Base-by-base conservation (phyloP, 345 rosid species). In the Trapa bicornis region DNA sequence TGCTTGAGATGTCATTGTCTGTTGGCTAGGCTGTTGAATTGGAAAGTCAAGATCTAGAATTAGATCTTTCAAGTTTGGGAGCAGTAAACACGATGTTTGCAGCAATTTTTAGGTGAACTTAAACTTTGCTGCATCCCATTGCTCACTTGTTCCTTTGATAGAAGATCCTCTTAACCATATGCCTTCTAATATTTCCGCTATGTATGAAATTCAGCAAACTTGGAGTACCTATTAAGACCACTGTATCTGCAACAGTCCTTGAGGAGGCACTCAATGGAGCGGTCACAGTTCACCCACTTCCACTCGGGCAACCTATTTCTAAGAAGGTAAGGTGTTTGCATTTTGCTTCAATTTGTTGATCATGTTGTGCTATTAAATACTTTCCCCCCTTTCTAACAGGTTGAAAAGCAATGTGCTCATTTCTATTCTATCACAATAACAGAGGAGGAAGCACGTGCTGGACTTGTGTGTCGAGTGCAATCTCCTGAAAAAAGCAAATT, bases 381-480 rank as follows among this genome's bases (percentile, higher is more conserved):
- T 10, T 36, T 56, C 70, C 70, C 69, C 70, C 61, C 68, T 65
- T 77, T 62, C 75, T 52, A 76, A 79, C 87, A 95, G 99, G 97
- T 95, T 78, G 99, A 95, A 70, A 95, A 84, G 84, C 99, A 95
- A 81, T 80, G 97, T 79, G 99, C 96, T 75, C 97, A 91, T 80
- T 95, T 91, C 79, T 95, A 87, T 80, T 89, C 96, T 75, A 83
- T 95, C 78, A 77, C 75, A 62, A 78, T 95, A 77, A 84, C 93
- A 70, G 92, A 91, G 79, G 96, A 95, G 79, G 96, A 89, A 78
- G 97, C 88, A 70, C 81, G 70, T 15, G 81, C 85, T 73, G 99
- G 99, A 57, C 74, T 95, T 69, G 96, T 89, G 33, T 91, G 96
- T 72, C 89, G 85, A 68, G 99, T 89, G 50, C 90, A 91, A 77